phyloP scores from a whole-genome alignment of 2,329 filamentous ascomycete genomes.

The Microsporum ferrugineum region DNA sequence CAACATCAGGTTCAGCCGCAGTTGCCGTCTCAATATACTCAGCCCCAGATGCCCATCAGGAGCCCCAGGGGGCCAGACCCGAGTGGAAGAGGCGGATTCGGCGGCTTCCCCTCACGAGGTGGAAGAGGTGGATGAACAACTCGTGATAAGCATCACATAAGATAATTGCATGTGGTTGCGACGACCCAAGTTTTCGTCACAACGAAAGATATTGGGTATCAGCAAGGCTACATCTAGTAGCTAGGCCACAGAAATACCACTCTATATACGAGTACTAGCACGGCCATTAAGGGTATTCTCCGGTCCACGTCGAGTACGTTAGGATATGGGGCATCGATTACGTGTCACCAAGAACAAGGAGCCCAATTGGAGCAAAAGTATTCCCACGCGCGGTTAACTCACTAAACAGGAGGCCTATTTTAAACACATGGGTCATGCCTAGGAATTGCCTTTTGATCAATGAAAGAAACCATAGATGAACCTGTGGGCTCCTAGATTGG shows the following conservation, averaged over 20 bases:
- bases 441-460: too few relatives aligned
- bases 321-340: background rate
- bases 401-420: background rate
- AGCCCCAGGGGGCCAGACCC: slow-evolving; percentile 67
- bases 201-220: background rate
- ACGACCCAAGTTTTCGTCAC: background rate
- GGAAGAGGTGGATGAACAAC: background rate
- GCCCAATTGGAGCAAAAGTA: background rate
- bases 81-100: slow-evolving; percentile 62
- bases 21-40: slow-evolving; percentile 17
- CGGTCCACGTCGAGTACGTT: background rate
- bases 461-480: too few relatives aligned
- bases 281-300: background rate
- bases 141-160: background rate
- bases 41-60: slow-evolving; percentile 53
- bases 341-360: background rate
- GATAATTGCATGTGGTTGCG: background rate
- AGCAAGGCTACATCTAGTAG: background rate
- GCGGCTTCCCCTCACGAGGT: slow-evolving; percentile 56
- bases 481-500: too few relatives aligned
- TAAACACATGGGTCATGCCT: too few relatives aligned
- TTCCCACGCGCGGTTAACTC: background rate
- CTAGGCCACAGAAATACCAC: background rate
- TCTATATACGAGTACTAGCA: background rate
- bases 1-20: slow-evolving; percentile 6